Evolutionary conservation across 768 basidiomycete species (phyloP), one percentile per base, ranked within the genome.

Genomic region (Saitozyma sp.): DNA sequence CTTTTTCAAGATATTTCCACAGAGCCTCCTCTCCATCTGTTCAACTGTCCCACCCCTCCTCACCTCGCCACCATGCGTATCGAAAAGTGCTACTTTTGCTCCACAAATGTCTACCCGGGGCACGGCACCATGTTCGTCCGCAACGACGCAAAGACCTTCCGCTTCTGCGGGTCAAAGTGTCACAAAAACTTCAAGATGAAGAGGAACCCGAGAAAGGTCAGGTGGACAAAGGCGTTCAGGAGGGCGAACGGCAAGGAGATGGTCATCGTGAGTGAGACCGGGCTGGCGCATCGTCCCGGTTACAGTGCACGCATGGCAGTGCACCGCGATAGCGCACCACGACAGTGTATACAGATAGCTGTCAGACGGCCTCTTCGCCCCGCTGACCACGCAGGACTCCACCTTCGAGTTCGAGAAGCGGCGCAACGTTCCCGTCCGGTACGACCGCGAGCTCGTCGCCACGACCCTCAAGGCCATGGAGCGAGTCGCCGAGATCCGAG

Each of bases 181-280:
- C 91, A 97, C 81, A 98, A 98, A 83, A 99, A 97, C 81, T 99
- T 99, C 87, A 99, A 99, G 81, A 97, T 98, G 96, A 98, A 98
- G 83, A 89, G 96, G 45, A 99, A 98, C 82, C 96, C 96, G 50
- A 88, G 96, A 64, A 99, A 99, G 81, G 94, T 99, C 43, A 84
- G 91, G 71, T 99, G 96, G 96, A 99, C 96, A 50, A 99, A 99
- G 81, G 96, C 96, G 19, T 99, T 99, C 85, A 86, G 96, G 68
- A 95, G 92, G 81, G 93, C 96, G 17, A 91, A 94, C 55, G 96
- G 96, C 56, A 99, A 98, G 82, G 96, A 99, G 83, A 99, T 99
- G 96, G 94, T 91, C 6, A 89, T 99, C 74, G 94, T 94, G 76
- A 78, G 89, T 81, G 14, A 13, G 58, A n/a, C 11, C 43, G 8